A percentile compares a stretch with the other conserved stretches of the same genome.
Conservation (phyloP, 495 filamentous ascomycete species). For the Cercophora sp. region DNA sequence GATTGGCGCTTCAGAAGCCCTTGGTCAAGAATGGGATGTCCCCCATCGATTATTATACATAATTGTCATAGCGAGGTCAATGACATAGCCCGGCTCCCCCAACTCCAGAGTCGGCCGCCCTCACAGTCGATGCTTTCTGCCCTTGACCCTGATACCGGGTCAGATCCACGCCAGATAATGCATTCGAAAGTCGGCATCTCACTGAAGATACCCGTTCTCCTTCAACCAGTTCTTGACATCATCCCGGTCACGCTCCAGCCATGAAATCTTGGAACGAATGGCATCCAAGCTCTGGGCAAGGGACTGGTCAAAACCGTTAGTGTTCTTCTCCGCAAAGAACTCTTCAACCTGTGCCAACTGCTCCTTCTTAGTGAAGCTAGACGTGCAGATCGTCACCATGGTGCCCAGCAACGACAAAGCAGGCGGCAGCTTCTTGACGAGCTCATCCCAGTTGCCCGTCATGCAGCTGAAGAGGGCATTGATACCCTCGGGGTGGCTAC, state of each 20-base stretch:
- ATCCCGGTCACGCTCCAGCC: conserved; percentile 53
- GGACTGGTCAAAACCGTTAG: conserved; percentile 65
- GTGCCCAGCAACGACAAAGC: conserved; percentile 78
- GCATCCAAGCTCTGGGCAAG: conserved; percentile 60
- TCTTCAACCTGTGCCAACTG: conserved; percentile 69
- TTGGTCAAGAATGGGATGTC: no score
- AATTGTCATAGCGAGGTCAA: no score
- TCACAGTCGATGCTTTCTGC: no score
- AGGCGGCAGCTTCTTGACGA: conserved; percentile 77
- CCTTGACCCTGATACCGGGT: not conserved
- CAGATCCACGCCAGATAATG: not conserved
- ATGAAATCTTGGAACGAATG: conserved; percentile 56
- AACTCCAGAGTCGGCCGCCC: no score
- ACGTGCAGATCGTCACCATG: conserved; percentile 78
- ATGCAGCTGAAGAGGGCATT: conserved; percentile 79
- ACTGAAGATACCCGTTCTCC: conserved; percentile 27
- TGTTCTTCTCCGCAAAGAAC: conserved; percentile 79
- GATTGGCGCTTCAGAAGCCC: no score
- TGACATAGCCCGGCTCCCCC: no score
- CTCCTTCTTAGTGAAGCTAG: conserved; percentile 71
- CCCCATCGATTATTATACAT: no score
- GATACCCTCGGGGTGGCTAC: conserved; percentile 73
- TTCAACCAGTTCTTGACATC: conserved; percentile 54
- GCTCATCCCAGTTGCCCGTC: conserved; percentile 77
- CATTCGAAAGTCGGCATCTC: not conserved